These are phyloP conservation scores for Stereum hirsutum DNA, from an alignment of 1,284 basidiomycete species.

Conservation along the genomic window DNA sequence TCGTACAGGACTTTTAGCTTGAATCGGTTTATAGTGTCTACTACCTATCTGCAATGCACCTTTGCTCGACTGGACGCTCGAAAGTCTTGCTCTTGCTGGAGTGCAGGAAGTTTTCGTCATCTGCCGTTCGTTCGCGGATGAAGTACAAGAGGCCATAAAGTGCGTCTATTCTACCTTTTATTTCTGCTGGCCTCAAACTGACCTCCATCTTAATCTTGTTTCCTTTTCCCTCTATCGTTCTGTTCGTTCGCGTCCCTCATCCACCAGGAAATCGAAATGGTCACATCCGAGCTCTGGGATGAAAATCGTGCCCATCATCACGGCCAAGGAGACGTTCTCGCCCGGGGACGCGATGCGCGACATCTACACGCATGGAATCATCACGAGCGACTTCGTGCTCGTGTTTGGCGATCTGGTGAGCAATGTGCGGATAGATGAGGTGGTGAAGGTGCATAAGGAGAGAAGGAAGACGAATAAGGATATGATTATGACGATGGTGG, in stretches of 20 bases:
- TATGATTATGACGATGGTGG: slow-evolving; percentile 93
- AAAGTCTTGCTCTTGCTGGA: slow-evolving; percentile 84
- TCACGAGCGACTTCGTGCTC: slow-evolving; percentile 90
- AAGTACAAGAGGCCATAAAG: slow-evolving; percentile 76
- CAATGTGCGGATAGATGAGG: slow-evolving; percentile 85
- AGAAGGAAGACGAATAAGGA: slow-evolving; percentile 84
- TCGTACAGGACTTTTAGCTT: not conserved
- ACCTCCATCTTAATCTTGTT: slow-evolving; percentile 5
- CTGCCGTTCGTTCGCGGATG: slow-evolving; percentile 79
- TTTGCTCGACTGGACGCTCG: slow-evolving; percentile 93
- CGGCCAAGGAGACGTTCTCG: slow-evolving; percentile 82
- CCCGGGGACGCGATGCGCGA: slow-evolving; percentile 96
- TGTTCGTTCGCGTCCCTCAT: not conserved
- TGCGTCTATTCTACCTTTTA: slow-evolving; percentile 29
- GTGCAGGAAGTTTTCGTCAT: slow-evolving; percentile 96
- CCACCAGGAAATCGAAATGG: slow-evolving; percentile 68
- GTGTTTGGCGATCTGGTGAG: slow-evolving; percentile 93
- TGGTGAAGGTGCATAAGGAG: slow-evolving; percentile 85
- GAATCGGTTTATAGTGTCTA: slow-evolving; percentile 72
- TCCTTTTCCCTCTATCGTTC: not conserved
- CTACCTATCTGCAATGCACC: slow-evolving; percentile 92
- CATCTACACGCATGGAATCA: slow-evolving; percentile 88
- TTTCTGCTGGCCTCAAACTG: not conserved
- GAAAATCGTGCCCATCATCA: slow-evolving; percentile 83
- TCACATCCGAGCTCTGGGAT: slow-evolving; percentile 67